These are phyloP conservation scores for Wickerhamomyces chambardii DNA, from an alignment of 805 yeast species.

Conservation along the genomic window DNA sequence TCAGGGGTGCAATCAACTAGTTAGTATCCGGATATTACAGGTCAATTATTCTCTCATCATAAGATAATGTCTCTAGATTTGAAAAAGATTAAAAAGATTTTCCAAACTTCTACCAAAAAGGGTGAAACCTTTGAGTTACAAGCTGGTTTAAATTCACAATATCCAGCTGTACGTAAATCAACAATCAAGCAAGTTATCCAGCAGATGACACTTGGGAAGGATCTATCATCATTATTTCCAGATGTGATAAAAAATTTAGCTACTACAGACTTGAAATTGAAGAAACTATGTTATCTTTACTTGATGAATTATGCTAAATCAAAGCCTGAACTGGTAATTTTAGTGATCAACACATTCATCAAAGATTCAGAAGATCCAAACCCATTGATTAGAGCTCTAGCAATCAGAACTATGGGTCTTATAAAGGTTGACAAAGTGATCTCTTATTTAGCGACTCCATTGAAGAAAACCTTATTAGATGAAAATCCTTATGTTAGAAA, in stretches of 20 bases:
- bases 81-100: conserved; percentile 42
- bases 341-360: conserved; percentile 96
- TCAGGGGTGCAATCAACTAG: too few species aligned
- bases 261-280: conserved; percentile 93
- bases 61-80: conserved; percentile 29
- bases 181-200: conserved; percentile 95
- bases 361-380: conserved; percentile 93
- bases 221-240: conserved; percentile 89
- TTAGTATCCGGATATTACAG: too few species aligned
- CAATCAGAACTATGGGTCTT: conserved; percentile 98
- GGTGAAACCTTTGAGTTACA: conserved; percentile 89
- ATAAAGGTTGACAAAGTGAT: conserved; percentile 92
- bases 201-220: conserved; percentile 97
- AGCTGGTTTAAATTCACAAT: conserved; percentile 87
- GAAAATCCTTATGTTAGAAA: conserved; percentile 97
- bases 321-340: conserved; percentile 90
- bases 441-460: conserved; percentile 88
- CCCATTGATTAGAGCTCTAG: conserved; percentile 91
- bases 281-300: conserved; percentile 89
- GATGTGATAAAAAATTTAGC: conserved; percentile 95
- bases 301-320: conserved; percentile 96
- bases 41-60: too few species aligned
- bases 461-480: conserved; percentile 76
- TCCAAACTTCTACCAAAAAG: conserved; percentile 46
- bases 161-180: conserved; percentile 90